A percentile compares a stretch with the other conserved stretches of the same genome.
phyloP scores from a whole-genome alignment of 371 early-diverging fungal genomes.

The Haplosporangium sp. region DNA sequence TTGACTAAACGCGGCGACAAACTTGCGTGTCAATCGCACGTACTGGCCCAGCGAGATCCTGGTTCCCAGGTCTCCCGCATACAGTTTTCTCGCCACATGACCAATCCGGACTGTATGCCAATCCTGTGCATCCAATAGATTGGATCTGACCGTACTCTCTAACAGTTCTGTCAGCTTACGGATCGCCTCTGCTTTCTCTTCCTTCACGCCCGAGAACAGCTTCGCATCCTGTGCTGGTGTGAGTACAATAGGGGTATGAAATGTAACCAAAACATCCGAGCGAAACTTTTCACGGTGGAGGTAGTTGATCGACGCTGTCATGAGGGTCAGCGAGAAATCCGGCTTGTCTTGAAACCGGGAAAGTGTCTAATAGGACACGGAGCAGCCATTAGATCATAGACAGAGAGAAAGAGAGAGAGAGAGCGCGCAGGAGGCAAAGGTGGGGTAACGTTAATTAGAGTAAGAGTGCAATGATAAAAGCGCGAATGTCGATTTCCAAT shows the following conservation, averaged over 20 bases:
- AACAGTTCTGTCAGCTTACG: conserved; percentile 36
- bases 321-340: conserved; percentile 44
- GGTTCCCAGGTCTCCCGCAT: conserved; percentile 48
- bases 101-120: conserved; percentile 53
- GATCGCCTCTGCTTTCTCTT: conserved; percentile 35
- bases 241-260: conserved; percentile 45
- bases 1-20: conserved; percentile 47
- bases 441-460: not conserved
- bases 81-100: conserved; percentile 49
- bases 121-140: conserved; percentile 46
- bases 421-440: not conserved
- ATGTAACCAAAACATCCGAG: conserved; percentile 50
- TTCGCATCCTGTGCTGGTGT: conserved; percentile 43
- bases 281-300: conserved; percentile 55
- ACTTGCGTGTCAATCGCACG: conserved; percentile 42
- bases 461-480: not conserved
- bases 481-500: conserved; percentile 7
- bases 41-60: conserved; percentile 54
- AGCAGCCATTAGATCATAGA: not conserved
- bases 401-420: not conserved
- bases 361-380: conserved; percentile 24
- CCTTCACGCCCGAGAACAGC: conserved; percentile 31
- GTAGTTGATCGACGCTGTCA: conserved; percentile 53
- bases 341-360: conserved; percentile 34
- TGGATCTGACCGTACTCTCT: conserved; percentile 44